Evolutionary conservation across 495 filamentous ascomycete species (phyloP), one percentile per base, ranked within the genome.

Genomic region (Penicillium paxilli): DNA sequence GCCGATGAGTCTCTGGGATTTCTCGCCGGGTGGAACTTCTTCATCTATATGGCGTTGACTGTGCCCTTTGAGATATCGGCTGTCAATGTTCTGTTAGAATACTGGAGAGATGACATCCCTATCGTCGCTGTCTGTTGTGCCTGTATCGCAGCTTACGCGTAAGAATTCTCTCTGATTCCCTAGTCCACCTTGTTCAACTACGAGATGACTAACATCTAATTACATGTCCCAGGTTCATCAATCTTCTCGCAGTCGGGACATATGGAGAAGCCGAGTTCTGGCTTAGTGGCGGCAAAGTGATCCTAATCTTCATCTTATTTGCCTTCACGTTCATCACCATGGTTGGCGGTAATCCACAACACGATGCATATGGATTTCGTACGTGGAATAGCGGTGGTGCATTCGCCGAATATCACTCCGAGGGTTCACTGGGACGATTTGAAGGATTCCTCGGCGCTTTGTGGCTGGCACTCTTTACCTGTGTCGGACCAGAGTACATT

Each of bases 11-110:
- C 79, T 16, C 75, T 77, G 59, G 79, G 79, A 17, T 82, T 81
- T 52, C 75, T 79, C 60, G 76, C 76, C 41, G 79, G 79, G 32
- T 82, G 78, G 78, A 77, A 80, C 49, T 90, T 90, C 66, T 70
- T 89, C 52, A 86, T 87, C 56, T 69, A 70, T 46, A 83, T 89
- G 66, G 86, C 86, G 1, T 77, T 82, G 23, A 69, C 87, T 24
- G 83, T 89, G 28, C 87, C 87, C 1, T 89, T 88, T 61, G 87
- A 90, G 64, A 83, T 90, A 46, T 81, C 82, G 2, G 86, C 87
- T 20, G 83, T 86, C 55, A 89, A 84, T 41, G 67, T 89, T 32
- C 81, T 90, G 5, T 67, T 90, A 6, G 74, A 77, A 8, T 89
- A 80, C 58, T 90, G 87, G 87, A 80, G 75, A 26, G 84, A 77